Evolutionary conservation across 106 monocot species (phyloP), one percentile per base, ranked within the genome.

Genomic region (Dioscorea zingiberensis): DNA sequence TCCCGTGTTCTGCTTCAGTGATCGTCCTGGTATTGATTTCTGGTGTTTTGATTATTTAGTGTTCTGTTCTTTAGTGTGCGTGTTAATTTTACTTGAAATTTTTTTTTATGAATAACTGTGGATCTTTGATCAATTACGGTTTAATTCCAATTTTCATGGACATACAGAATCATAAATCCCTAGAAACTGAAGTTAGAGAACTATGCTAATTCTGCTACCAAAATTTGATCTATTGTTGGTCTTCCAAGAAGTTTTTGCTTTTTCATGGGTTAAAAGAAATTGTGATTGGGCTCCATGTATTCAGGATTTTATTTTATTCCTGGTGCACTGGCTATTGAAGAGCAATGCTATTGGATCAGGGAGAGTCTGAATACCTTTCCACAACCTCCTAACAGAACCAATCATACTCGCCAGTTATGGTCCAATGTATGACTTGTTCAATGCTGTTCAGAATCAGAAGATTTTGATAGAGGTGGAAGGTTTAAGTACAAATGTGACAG

Each of bases 281-380:
- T 38, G 38, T 38, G 10, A 38, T 38, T 38, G 38, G 38, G 38
- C 4, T 38, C 38, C 38, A 6, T 38, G 38, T 6, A 17, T 63
- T 46, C 67, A 97, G 95, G 95, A 16, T 97, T 97, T 69, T 97
- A 87, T 78, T 97, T 95, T 73, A 88, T 97, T 65, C 91, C 95
- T 23, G 67, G 81, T 71, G 88, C 91, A 58, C 72, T 91, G 70
- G 75, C 74, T 64, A 48, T 78, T 55, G 83, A 88, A 48, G 91
- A 97, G 67, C 91, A 92, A 58, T 83, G 76, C 71, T 67, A 75
- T 65, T 92, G 85, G 91, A 73, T 92, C 48, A 80, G 73, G 64
- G 79, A 92, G 74, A 88, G 92, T 58, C 70, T 92, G 58, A 71
- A 44, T 4, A 83, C 54, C 59, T 97, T 97, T 60, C 97, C 97